Evolutionary conservation across 2,329 filamentous ascomycete species (phyloP).

Genomic region (Chaetomium sp.): DNA sequence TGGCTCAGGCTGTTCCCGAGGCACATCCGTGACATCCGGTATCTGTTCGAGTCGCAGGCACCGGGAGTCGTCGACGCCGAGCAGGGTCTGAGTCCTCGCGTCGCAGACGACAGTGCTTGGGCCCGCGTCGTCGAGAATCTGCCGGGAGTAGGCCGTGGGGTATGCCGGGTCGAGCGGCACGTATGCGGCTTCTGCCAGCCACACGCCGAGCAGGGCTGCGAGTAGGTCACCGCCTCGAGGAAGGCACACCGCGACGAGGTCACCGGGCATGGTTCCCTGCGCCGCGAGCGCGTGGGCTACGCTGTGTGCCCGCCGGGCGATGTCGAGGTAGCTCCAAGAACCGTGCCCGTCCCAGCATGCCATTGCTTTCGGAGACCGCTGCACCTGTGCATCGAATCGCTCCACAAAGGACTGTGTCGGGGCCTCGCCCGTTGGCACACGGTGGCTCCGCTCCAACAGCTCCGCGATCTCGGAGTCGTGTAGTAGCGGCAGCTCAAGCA

Average conservation of each 20-base stretch:
- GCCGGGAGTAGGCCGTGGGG: constrained; percentile 3
- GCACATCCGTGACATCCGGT: background rate
- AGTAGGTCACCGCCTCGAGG: constrained; percentile 12
- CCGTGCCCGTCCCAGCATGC: constrained; percentile 7
- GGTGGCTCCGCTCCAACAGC: background rate
- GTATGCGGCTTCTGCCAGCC: constrained; percentile 9
- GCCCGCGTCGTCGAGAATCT: constrained; percentile 8
- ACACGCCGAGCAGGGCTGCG: constrained; percentile 14
- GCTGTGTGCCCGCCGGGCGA: background rate
- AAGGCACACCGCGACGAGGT: constrained; percentile 16
- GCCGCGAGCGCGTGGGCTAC: constrained; percentile 3
- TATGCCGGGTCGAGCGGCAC: constrained; percentile 19
- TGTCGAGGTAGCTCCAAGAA: constrained; percentile 13
- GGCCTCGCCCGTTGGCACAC: background rate
- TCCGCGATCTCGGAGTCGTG: constrained; percentile 1
- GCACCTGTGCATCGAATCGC: constrained; percentile 14
- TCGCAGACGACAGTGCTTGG: background rate
- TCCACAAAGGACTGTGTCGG: constrained; percentile 10
- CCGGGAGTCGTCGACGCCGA: background rate
- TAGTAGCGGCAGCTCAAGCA: constrained; percentile 12
- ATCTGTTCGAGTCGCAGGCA: background rate
- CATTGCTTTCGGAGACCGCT: background rate
- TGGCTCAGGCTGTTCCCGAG: background rate
- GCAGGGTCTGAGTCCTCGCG: background rate
- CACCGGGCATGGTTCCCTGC: background rate